Percentiles rank a stretch among this genome's conserved stretches.
Conservation (phyloP, 2,329 filamentous ascomycete genomes). For the Aurifilum marmelostoma region DNA sequence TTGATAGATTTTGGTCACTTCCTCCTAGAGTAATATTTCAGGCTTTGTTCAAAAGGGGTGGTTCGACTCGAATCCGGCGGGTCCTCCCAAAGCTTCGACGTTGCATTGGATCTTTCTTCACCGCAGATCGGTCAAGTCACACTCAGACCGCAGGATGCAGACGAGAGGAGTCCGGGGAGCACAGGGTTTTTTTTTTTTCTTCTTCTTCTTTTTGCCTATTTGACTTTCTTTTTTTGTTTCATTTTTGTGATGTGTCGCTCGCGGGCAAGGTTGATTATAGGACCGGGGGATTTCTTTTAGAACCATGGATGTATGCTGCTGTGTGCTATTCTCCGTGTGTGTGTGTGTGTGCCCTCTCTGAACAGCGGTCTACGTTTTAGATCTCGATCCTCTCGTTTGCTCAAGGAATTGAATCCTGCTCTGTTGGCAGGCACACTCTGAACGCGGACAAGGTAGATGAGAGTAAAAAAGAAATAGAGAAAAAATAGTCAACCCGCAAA, state of each 20-base stretch:
- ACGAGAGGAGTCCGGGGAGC: not conserved
- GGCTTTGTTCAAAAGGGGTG: conserved; percentile 1
- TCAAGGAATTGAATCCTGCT: not conserved
- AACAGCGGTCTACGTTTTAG: not conserved
- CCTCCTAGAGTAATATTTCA: not conserved
- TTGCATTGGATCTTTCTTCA: conserved; percentile 6
- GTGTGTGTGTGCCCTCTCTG: not conserved
- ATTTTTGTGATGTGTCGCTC: not conserved
- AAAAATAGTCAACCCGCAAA: too few relatives aligned
- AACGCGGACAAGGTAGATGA: not conserved
- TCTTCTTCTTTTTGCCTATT: too few relatives aligned
- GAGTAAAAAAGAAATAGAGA: too few relatives aligned
- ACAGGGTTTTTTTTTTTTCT: not conserved
- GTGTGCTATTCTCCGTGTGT: not conserved
- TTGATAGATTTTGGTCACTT: not conserved
- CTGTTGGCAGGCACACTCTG: not conserved
- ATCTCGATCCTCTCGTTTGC: not conserved
- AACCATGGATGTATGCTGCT: not conserved
- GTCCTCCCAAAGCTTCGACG: not conserved
- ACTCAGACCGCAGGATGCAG: not conserved
- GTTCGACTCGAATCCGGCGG: not conserved
- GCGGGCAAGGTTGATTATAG: not conserved
- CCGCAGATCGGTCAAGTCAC: conserved; percentile 5
- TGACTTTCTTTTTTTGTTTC: too few relatives aligned
- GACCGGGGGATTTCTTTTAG: not conserved